phyloP scores from a whole-genome alignment of 768 basidiomycete species.

The Coprinopsis marcescibilis region DNA sequence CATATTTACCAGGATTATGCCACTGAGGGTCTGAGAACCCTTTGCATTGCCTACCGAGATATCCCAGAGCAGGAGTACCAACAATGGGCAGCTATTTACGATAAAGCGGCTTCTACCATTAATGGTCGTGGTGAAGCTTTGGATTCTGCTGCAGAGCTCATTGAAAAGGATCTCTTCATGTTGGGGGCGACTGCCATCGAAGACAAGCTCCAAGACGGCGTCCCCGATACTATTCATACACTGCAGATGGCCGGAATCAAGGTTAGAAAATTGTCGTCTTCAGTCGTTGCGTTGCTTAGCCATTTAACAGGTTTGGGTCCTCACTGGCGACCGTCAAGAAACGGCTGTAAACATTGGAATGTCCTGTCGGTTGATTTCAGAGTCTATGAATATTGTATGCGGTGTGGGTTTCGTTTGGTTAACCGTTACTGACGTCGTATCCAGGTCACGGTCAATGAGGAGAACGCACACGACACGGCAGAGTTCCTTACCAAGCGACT shows the following conservation, averaged over 20 bases:
- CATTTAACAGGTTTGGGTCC: constrained; percentile 75
- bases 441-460: constrained; percentile 93
- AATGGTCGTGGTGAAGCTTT: constrained; percentile 93
- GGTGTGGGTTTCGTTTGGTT: not conserved
- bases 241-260: constrained; percentile 98
- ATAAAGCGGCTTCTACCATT: constrained; percentile 91
- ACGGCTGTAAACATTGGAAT: constrained; percentile 99
- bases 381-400: constrained; percentile 94
- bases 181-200: constrained; percentile 98
- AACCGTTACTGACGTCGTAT: constrained; percentile 2
- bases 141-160: constrained; percentile 90
- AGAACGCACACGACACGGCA: constrained; percentile 70
- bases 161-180: constrained; percentile 89
- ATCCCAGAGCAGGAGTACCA: constrained; percentile 86
- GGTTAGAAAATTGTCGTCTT: constrained; percentile 25
- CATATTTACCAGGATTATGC: constrained; percentile 71
- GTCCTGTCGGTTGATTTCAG: constrained; percentile 93
- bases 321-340: constrained; percentile 97
- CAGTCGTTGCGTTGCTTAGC: constrained; percentile 6
- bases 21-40: constrained; percentile 91
- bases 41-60: constrained; percentile 94
- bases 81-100: constrained; percentile 84
- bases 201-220: constrained; percentile 97
- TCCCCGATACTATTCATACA: constrained; percentile 96
- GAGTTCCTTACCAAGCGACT: constrained; percentile 87